Conservation (phyloP, 169 alveolate species). For the Cytauxzoon felis region DNA sequence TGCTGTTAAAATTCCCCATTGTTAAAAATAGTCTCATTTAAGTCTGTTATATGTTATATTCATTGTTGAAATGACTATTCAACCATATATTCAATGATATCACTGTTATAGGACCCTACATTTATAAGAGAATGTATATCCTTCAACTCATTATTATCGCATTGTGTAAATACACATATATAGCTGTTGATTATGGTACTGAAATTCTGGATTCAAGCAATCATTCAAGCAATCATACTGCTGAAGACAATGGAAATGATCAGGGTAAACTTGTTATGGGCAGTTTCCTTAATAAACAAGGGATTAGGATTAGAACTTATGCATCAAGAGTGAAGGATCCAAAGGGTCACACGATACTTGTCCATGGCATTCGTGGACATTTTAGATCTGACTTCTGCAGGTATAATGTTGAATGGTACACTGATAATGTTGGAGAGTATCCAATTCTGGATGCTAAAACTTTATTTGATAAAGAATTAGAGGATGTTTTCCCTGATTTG, state of each 20-base stretch:
- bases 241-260: not conserved
- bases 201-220: not conserved
- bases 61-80: too few relatives aligned
- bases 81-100: too few relatives aligned
- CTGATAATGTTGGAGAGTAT: slow-evolving; percentile 8
- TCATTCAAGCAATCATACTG: not conserved
- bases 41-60: too few relatives aligned
- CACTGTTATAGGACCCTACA: too few relatives aligned
- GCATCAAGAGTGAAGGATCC: slow-evolving; percentile 12
- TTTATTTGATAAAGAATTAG: not conserved
- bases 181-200: too few relatives aligned
- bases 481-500: not conserved
- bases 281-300: slow-evolving; percentile 17
- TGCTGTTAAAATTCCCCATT: too few relatives aligned
- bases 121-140: too few relatives aligned
- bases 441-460: not conserved
- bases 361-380: slow-evolving; percentile 47
- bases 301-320: slow-evolving; percentile 29
- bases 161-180: too few relatives aligned
- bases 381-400: slow-evolving; percentile 30
- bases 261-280: slow-evolving; percentile 3
- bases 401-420: not conserved
- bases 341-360: slow-evolving; percentile 23
- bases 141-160: too few relatives aligned
- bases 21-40: too few relatives aligned